phyloP scores from a whole-genome alignment of 2,329 filamentous ascomycete species.

The Aotearoamyces nothofagi region DNA sequence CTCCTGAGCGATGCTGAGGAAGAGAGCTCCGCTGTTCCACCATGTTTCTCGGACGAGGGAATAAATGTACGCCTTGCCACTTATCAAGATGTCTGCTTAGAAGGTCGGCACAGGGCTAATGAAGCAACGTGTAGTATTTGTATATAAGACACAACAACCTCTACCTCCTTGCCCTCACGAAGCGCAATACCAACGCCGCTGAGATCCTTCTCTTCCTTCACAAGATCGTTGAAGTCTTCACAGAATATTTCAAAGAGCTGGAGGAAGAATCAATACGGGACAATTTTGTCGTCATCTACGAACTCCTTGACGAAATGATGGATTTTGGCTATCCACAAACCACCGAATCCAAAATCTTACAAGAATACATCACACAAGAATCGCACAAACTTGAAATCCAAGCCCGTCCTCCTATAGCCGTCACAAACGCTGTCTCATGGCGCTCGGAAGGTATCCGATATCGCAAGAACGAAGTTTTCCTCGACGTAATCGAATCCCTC shows the following conservation, averaged over 20 bases:
- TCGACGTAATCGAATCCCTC: constrained; percentile 91
- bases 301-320: constrained; percentile 99
- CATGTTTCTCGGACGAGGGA: constrained; percentile 95
- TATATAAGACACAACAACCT: constrained; percentile 99
- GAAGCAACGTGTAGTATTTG: constrained; percentile 53
- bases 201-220: constrained; percentile 97
- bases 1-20: constrained; percentile 97
- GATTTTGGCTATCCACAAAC: constrained; percentile 99
- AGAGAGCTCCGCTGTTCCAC: constrained; percentile 92
- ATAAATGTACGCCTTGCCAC: constrained; percentile 59
- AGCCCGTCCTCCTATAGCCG: constrained; percentile 88
- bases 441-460: constrained; percentile 95
- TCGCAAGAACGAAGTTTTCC: constrained; percentile 98
- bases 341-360: constrained; percentile 94
- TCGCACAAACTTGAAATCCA: constrained; percentile 97
- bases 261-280: constrained; percentile 98
- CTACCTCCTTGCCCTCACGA: constrained; percentile 92
- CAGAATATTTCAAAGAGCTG: constrained; percentile 98
- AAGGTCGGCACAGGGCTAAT: too few relatives aligned
- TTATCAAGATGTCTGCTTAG: too few relatives aligned
- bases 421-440: constrained; percentile 97
- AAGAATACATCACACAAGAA: constrained; percentile 98
- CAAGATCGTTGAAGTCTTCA: constrained; percentile 97
- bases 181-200: constrained; percentile 97
- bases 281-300: constrained; percentile 99